These are phyloP conservation scores for Rhizophora apiculata DNA, from an alignment of 345 rosid genomes.

Conservation along the genomic window DNA sequence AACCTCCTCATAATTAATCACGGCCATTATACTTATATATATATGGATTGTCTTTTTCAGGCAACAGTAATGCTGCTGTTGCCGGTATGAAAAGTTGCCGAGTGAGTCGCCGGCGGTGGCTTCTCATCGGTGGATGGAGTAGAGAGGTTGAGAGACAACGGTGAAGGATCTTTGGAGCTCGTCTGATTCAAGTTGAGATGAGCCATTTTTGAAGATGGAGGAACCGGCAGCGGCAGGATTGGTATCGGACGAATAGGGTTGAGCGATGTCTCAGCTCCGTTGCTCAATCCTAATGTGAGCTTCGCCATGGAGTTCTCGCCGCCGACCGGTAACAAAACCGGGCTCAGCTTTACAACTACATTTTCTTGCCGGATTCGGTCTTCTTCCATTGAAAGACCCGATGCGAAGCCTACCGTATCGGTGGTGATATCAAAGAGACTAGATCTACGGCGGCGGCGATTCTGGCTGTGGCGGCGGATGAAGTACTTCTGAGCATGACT, in stretches of 20 bases:
- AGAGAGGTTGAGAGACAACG: conserved; percentile 53
- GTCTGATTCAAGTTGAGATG: conserved; percentile 48
- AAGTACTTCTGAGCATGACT: conserved; percentile 85
- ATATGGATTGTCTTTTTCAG: conserved; percentile 19
- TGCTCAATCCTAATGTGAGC: conserved; percentile 28
- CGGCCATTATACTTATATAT: not conserved
- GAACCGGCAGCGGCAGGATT: conserved; percentile 46
- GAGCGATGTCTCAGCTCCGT: conserved; percentile 4
- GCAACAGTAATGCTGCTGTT: conserved; percentile 73
- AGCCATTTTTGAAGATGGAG: conserved; percentile 71
- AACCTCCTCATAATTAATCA: not conserved
- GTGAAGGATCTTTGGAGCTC: conserved; percentile 29
- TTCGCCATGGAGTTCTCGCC: conserved; percentile 30
- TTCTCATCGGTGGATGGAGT: conserved; percentile 44
- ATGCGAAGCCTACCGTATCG: conserved; percentile 31
- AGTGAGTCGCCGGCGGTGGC: conserved; percentile 36
- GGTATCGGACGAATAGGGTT: conserved; percentile 53
- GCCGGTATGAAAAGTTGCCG: conserved; percentile 44
- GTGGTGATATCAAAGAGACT: conserved; percentile 77
- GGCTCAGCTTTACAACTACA: conserved; percentile 14
- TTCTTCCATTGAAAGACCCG: conserved; percentile 40
- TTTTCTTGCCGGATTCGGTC: conserved; percentile 27
- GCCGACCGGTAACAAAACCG: conserved; percentile 16
- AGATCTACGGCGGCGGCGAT: conserved; percentile 68
- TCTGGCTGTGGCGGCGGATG: conserved; percentile 59